phyloP scores from a whole-genome alignment of 768 basidiomycete genomes.

The Mycena crocata region DNA sequence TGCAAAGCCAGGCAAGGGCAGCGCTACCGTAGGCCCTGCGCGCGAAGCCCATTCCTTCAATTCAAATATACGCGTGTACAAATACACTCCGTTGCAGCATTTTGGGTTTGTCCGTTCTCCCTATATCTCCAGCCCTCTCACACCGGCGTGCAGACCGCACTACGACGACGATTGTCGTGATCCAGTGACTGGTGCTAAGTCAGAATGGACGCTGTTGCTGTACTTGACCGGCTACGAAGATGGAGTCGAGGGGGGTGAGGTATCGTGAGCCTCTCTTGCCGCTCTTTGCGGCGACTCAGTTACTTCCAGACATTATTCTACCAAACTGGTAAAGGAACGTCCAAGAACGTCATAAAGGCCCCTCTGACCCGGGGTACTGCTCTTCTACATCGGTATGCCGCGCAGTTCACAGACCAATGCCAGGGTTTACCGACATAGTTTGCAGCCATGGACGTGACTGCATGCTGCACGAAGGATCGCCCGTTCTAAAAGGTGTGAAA shows the following conservation, averaged over 20 bases:
- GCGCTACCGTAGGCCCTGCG: slow-evolving; percentile 40
- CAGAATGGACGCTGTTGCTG: slow-evolving; percentile 83
- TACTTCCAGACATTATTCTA: slow-evolving; percentile 74
- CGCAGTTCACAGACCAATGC: neutral
- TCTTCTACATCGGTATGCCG: slow-evolving; percentile 69
- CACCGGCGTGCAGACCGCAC: slow-evolving; percentile 57
- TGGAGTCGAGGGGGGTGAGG: slow-evolving; percentile 79
- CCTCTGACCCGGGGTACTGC: slow-evolving; percentile 72
- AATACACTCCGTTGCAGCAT: slow-evolving; percentile 70
- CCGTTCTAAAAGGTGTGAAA: slow-evolving; percentile 71
- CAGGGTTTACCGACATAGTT: neutral
- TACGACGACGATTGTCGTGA: slow-evolving; percentile 81
- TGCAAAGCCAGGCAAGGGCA: slow-evolving; percentile 39
- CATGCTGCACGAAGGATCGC: slow-evolving; percentile 77
- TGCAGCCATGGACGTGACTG: slow-evolving; percentile 78
- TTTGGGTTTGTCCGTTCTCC: slow-evolving; percentile 60
- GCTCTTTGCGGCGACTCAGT: neutral
- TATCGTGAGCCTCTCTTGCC: slow-evolving; percentile 36
- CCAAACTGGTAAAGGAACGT: slow-evolving; percentile 62
- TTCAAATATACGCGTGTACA: slow-evolving; percentile 80
- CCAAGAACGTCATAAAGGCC: slow-evolving; percentile 59
- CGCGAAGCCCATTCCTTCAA: slow-evolving; percentile 68
- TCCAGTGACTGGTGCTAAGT: slow-evolving; percentile 66
- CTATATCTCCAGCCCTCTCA: neutral
- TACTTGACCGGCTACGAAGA: slow-evolving; percentile 80